A percentile compares a stretch with the other conserved stretches of the same genome.
Conservation (phyloP, 257 asterid species). For the Solanum dulcamara region DNA sequence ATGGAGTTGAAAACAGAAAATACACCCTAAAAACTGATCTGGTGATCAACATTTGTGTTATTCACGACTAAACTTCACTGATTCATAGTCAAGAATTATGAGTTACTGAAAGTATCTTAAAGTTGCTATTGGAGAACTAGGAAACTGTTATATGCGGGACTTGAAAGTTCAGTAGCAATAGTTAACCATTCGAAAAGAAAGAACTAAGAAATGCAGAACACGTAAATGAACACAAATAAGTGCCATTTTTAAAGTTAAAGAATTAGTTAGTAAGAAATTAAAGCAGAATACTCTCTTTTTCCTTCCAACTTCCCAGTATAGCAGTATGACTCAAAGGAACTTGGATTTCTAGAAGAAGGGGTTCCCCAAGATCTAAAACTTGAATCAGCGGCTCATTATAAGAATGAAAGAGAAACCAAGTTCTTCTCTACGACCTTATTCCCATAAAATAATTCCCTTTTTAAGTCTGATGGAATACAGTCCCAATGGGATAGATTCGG, state of each 20-base stretch:
- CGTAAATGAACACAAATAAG: background rate
- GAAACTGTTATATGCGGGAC: background rate
- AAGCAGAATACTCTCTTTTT: background rate
- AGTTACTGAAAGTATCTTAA: background rate
- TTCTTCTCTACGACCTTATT: background rate
- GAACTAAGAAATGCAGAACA: background rate
- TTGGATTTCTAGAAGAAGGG: background rate
- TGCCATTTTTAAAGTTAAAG: background rate
- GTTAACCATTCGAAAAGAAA: background rate
- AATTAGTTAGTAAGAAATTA: background rate
- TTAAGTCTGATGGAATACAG: background rate
- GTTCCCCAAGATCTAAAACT: background rate
- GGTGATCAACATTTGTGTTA: background rate
- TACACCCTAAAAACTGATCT: background rate
- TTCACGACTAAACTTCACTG: background rate
- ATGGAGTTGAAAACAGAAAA: background rate
- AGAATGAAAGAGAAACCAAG: background rate
- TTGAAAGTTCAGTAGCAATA: background rate
- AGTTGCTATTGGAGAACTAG: background rate
- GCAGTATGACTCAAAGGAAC: background rate
- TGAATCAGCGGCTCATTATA: background rate
- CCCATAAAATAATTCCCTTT: background rate
- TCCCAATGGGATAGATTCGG: background rate
- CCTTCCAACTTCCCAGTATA: background rate
- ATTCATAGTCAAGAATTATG: background rate